Evolutionary conservation across 345 rosid genomes (phyloP), one percentile per base, ranked within the genome.

Genomic region (Gossypium australe): DNA sequence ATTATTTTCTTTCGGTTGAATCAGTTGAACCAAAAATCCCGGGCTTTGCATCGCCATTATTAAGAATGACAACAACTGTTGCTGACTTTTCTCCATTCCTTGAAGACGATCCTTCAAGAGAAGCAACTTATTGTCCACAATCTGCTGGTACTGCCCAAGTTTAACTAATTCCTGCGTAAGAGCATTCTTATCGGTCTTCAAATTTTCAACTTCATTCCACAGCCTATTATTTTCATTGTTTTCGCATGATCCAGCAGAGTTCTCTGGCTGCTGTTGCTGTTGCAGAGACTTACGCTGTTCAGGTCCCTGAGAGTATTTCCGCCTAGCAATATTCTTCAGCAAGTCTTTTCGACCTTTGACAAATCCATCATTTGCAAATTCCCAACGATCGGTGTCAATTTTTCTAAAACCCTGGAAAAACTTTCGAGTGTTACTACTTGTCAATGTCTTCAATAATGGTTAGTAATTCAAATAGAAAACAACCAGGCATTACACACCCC

Each of bases 21-120:
- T 90, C 79, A 95, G 80, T 87, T 93, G 95, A 78, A 83, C 84
- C 78, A 95, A 77, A 76, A 95, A 80, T 63, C 88, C 85, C 0
- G 99, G 99, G 63, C 78, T 90, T 85, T 93, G 92, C 91, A 95
- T 85, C 38, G 90, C 97, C 99, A 91, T 87, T 29, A 93, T 89
- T 70, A 95, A 80, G 82, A 95, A 93, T 5, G 99, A 95, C 53
- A 95, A 89, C 99, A 95, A 84, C 88, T 91, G 94, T 75, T 93
- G 96, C 73, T 91, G 98, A 78, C 87, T 90, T 82, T 87, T 89
- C 85, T 95, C 99, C 93, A 93, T 91, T 67, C 97, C 96, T 73
- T 91, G 93, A 73, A 95, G 76, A 16, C 88, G 82, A 44, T 93
- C 96, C 82, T 90, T 80, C 80, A 91, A 77, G 45, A 81, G 80